Evolutionary conservation across 1,139 yeast genomes (phyloP), one percentile per base, ranked within the genome.

Genomic region (Meyerozyma smithsonii): DNA sequence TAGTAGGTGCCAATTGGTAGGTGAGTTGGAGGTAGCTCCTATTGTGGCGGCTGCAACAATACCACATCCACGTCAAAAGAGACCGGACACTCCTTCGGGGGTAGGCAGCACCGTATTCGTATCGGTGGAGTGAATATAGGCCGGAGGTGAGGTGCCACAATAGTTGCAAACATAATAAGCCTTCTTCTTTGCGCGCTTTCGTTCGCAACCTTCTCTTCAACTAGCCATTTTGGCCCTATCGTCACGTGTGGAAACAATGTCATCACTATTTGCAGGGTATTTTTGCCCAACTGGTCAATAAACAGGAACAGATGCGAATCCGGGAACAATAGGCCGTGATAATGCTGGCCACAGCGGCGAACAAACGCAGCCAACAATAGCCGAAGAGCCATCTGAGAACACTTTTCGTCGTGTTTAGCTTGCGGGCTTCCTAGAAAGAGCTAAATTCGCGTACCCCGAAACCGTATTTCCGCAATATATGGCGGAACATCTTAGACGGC

Each of bases 221-320:
- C 17, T 14, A 6, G n/a, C 30, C 18, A 8, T 5, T 14, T 3
- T 6, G 30, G 15, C 8, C 10, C 16, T 26, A 26, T 26, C 30
- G 7, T 26, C 30, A 26, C 30, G 30, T 26, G 30, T 26, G 30
- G 30, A 26, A 26, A 26, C 30, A 26, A 26, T 26, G 30, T 14
- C 5, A 8, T 12, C 15, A 26, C 30, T 15, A 26, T 12, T 14
- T 12, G 8, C 10, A 3, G 11, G 8, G 11, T 26, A 26, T 26
- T 26, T n/a, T 26, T 26, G 12, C 30, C 30, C 17, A 26, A 12
- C 12, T 26, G 3, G 30, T 26, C 30, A 26, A 26, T 26, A 14
- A 26, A 2, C 3, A 10, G 4, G 12, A 8, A 14, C 11, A n/a
- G 30, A 14, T 26, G 30, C 30, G 30, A 26, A 26, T n/a, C 4